Base-by-base conservation (phyloP, 2,329 filamentous ascomycete genomes). In the Aspergillus glaucus region DNA sequence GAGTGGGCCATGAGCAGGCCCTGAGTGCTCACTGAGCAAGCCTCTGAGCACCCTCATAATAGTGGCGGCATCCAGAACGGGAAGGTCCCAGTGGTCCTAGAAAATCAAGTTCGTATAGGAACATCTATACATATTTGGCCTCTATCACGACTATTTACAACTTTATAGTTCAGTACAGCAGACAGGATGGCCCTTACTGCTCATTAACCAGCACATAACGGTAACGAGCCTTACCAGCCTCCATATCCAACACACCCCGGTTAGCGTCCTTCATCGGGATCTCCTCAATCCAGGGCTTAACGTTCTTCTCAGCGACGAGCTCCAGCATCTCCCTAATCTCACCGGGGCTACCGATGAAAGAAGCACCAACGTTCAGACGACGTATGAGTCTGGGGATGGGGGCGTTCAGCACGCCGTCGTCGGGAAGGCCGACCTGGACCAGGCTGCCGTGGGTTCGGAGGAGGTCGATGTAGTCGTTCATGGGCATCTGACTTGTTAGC, bases 361-460 rank as follows among this genome's bases (percentile, higher is more conserved):
- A 70, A 3, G 79, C 79, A 7, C 69, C 71, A 15, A 82, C 62
- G 59, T 72, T 77, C 48, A 72, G 56, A 24, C 78, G 81, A 4
- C 56, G 59, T 41, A 87, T 79, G 46, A 87, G 65, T 0, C 74
- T 65, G 55, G 79, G 79, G 5, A 78, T 78, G 46, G 73, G 75
- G 56, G 86, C 76, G 2, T 69, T 64, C 2, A 80, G 79, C 14
- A 61, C 50, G 7, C 64, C 64, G 44, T 78, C 79, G 52, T 88
- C 85, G 2, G 85, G 85, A 0, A 76, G 76, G 48, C 84, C 85
- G 37, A 88, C 74, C 64, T 86, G 81, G 43, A 86, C 75, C 49
- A 86, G 79, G 10, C 71, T 73, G 12, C 84, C 82, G 36, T 78
- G 74, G 6, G 72, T 67, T 40, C 75, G 69, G 34, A 86, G 71